Conservation (phyloP, 305 asterid species). For the Fraxinus platypoda region DNA sequence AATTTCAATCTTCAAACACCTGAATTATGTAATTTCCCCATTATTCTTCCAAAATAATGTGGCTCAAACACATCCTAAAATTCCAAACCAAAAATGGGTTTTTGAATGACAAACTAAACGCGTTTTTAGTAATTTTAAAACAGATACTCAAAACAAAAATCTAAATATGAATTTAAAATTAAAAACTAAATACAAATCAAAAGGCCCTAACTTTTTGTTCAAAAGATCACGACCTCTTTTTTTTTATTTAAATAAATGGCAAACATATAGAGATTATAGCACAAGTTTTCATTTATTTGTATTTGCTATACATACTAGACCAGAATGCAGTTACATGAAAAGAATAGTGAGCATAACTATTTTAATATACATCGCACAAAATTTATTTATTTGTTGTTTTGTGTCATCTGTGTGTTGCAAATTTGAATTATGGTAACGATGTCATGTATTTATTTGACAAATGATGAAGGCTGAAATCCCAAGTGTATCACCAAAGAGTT, state of each 20-base stretch:
- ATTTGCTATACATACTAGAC: not conserved
- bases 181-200: too few relatives aligned
- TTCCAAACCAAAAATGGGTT: too few relatives aligned
- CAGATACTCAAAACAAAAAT: too few relatives aligned
- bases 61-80: too few relatives aligned
- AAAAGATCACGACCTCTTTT: not conserved
- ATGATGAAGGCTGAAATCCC: not conserved
- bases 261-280: not conserved
- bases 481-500: not conserved
- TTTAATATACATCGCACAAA: not conserved
- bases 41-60: too few relatives aligned
- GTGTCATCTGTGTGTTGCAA: not conserved
- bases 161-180: too few relatives aligned
- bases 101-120: too few relatives aligned
- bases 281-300: not conserved
- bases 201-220: not conserved
- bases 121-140: too few relatives aligned
- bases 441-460: not conserved
- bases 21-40: too few relatives aligned
- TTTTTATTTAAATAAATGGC: not conserved
- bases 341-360: not conserved
- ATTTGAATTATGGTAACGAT: not conserved
- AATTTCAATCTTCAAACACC: too few relatives aligned
- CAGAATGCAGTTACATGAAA: not conserved
- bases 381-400: not conserved